phyloP scores from a whole-genome alignment of 768 basidiomycete genomes.

The Epithele typhae region DNA sequence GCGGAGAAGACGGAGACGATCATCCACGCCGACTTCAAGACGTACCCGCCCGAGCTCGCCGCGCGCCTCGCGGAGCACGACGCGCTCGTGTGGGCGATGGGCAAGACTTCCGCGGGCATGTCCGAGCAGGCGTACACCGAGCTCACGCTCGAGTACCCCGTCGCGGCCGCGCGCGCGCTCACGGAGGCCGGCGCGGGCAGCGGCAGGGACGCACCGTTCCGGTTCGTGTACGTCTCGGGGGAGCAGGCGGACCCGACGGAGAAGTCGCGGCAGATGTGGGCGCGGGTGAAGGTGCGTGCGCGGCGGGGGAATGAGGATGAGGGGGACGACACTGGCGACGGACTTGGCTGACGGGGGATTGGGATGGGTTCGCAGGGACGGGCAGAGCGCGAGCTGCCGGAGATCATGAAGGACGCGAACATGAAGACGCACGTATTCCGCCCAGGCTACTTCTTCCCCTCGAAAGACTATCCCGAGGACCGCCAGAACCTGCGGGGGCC shows the following conservation, averaged over 20 bases:
- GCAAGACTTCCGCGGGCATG: slow-evolving; percentile 25
- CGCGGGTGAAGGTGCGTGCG: slow-evolving; percentile 32
- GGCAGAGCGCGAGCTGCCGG: slow-evolving; percentile 27
- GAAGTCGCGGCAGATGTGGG: slow-evolving; percentile 28
- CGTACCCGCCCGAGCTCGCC: slow-evolving; percentile 28
- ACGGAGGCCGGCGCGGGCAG: slow-evolving; percentile 25
- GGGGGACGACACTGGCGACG: not conserved
- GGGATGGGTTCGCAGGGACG: slow-evolving; percentile 20
- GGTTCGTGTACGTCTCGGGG: slow-evolving; percentile 36
- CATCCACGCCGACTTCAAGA: slow-evolving; percentile 30
- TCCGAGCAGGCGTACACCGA: slow-evolving; percentile 29
- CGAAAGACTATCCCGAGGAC: slow-evolving; percentile 24
- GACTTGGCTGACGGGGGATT: not conserved
- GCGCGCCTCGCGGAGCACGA: slow-evolving; percentile 29
- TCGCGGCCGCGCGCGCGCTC: slow-evolving; percentile 28
- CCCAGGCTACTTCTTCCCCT: slow-evolving; percentile 34
- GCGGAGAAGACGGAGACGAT: slow-evolving; percentile 27
- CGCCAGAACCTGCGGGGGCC: slow-evolving; percentile 22
- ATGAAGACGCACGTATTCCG: slow-evolving; percentile 27
- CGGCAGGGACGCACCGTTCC: slow-evolving; percentile 27
- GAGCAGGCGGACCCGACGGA: slow-evolving; percentile 33
- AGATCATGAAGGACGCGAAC: slow-evolving; percentile 17
- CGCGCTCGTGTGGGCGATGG: slow-evolving; percentile 35
- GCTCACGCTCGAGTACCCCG: slow-evolving; percentile 33
- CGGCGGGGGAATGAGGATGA: not conserved